Evolutionary conservation across 2,329 filamentous ascomycete species (phyloP), one percentile per base, ranked within the genome.

Genomic region (Chrysoporthe deuterocubensis): DNA sequence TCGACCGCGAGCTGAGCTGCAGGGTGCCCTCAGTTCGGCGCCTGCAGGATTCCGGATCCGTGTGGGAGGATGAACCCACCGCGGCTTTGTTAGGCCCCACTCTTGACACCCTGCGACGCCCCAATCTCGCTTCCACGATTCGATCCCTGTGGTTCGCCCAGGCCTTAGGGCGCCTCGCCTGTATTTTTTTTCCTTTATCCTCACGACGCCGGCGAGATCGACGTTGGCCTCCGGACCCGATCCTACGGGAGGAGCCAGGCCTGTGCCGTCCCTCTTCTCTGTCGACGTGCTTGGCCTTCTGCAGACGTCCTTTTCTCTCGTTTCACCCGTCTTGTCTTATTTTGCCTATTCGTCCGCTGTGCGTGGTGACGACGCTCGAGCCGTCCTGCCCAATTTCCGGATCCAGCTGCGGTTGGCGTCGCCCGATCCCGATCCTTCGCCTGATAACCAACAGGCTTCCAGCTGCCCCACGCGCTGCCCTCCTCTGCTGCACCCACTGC

Each of bases 41-140:
- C 37, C 57, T 60, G 57, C 57, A 60, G 57, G 57, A 60, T 60
- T 60, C 57, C 40, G n/a, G 40, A 60, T 32, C 48, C 48, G 48
- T 52, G 21, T 5, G 21, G 26, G 50, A 54, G 50, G 48, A 26
- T 54, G 50, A 21, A 34, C 50, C 50, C 50, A 54, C 50, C 32
- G 8, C 21, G 26, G 26, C 50, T 54, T 26, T 26, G 26, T 26
- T 26, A 26, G 7, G 50, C 21, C 26, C 50, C 50, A 54, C 50
- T 26, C 26, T 32, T 21, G 50, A 54, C 11, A 54, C 11, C 26
- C 50, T 21, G 32, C 50, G 50, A 54, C 9, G 50, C 26, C 50
- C 50, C 50, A 54, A 54, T 54, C 50, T 54, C 50, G 50, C 50
- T 54, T 54, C 21, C 50, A 32, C 50, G 50, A 13, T 34, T 54